phyloP scores from a whole-genome alignment of 1,284 basidiomycete genomes.

The Pholiota adiposa region DNA sequence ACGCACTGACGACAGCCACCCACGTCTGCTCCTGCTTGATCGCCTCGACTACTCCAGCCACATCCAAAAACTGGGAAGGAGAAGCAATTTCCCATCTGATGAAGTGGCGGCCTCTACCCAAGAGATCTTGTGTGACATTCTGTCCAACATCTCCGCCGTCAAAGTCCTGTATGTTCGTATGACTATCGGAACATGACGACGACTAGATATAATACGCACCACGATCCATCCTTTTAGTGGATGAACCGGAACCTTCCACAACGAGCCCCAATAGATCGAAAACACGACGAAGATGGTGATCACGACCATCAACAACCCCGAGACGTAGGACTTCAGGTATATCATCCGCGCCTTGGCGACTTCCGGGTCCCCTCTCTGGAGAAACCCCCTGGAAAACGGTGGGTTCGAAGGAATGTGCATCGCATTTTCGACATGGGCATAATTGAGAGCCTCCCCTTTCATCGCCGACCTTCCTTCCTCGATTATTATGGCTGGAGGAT shows the following conservation, averaged over 20 bases:
- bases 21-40: conserved; percentile 48
- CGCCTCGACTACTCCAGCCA: conserved; percentile 36
- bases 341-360: conserved; percentile 20
- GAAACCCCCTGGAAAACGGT: conserved; percentile 21
- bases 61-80: conserved; percentile 43
- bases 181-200: background rate
- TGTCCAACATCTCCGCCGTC: conserved; percentile 52
- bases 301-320: conserved; percentile 35
- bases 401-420: background rate
- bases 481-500: background rate
- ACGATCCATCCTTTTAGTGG: conserved; percentile 46
- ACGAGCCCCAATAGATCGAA: conserved; percentile 53
- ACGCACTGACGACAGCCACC: conserved; percentile 47
- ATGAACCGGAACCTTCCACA: conserved; percentile 45
- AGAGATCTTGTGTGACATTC: conserved; percentile 39
- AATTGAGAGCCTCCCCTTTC: background rate
- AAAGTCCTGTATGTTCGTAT: conserved; percentile 48
- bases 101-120: conserved; percentile 21
- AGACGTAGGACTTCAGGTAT: conserved; percentile 40
- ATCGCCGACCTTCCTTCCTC: background rate
- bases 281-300: conserved; percentile 45
- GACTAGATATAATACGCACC: conserved; percentile 29
- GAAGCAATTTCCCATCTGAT: conserved; percentile 45
- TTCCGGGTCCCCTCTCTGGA: conserved; percentile 21
- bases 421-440: background rate